phyloP scores from a whole-genome alignment of 2,329 filamentous ascomycete species.

The Pseudogymnoascus destructans region DNA sequence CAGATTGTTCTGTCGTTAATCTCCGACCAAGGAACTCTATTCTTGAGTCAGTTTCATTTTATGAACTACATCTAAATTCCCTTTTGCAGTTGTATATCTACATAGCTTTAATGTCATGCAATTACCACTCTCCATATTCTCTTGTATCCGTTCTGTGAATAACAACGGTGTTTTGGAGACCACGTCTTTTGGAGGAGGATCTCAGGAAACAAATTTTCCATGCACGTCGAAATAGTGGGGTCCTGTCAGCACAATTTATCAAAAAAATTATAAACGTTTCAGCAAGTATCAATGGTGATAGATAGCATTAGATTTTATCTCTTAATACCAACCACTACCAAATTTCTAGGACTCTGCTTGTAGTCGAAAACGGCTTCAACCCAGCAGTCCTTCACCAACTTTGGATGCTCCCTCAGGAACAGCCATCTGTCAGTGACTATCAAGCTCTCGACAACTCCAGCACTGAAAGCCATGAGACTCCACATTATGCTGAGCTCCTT shows the following conservation, averaged over 20 bases:
- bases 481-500: conserved; percentile 79
- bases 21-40: conserved; percentile 26
- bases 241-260: neutral
- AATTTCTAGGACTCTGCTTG: conserved; percentile 67
- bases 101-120: neutral
- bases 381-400: conserved; percentile 64
- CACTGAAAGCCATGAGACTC: conserved; percentile 94
- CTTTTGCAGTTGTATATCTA: neutral
- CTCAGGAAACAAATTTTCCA: neutral
- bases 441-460: conserved; percentile 73
- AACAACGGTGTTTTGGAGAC: neutral
- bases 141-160: neutral
- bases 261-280: neutral
- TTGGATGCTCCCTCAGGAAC: conserved; percentile 65
- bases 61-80: conserved; percentile 26
- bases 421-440: conserved; percentile 86
- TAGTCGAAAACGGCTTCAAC: conserved; percentile 93
- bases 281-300: neutral
- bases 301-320: conserved; percentile 13
- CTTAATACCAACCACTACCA: conserved; percentile 89
- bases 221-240: neutral
- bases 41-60: conserved; percentile 30
- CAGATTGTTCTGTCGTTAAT: conserved; percentile 29
- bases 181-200: neutral
- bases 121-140: neutral